Evolutionary conservation across 108 stramenopile genomes (phyloP).

Genomic region (Fragilaria radians): DNA sequence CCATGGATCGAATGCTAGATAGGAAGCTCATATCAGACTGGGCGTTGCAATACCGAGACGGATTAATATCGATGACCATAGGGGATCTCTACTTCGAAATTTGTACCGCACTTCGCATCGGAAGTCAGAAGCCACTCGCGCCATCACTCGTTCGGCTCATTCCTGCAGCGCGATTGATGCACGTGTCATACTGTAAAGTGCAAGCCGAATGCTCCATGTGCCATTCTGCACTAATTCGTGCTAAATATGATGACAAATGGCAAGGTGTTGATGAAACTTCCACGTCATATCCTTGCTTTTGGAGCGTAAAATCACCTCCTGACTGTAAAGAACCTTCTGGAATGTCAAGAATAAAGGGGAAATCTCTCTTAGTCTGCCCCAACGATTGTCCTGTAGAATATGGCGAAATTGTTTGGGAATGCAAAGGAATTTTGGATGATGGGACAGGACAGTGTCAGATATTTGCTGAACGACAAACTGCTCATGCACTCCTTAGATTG

Average conservation of each 20-base stretch:
- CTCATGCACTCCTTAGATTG: conserved; percentile 48
- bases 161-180: conserved; percentile 32
- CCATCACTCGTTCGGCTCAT: conserved; percentile 63
- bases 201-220: conserved; percentile 58
- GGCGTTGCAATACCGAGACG: background rate
- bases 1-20: background rate
- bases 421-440: conserved; percentile 76
- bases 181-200: conserved; percentile 61
- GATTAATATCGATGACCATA: conserved; percentile 27
- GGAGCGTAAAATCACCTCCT: too few relatives aligned
- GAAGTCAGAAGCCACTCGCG: conserved; percentile 19
- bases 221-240: conserved; percentile 10
- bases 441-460: conserved; percentile 80
- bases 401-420: conserved; percentile 71
- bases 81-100: conserved; percentile 39
- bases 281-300: too few relatives aligned
- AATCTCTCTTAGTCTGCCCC: conserved; percentile 22
- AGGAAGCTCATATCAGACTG: background rate
- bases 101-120: conserved; percentile 34
- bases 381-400: conserved; percentile 22
- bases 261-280: too few relatives aligned
- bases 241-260: background rate
- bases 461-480: conserved; percentile 76
- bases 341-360: background rate
- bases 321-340: background rate